Conservation (phyloP, 192 early-diverging fungal genomes). For the Dissophora globulifera region DNA sequence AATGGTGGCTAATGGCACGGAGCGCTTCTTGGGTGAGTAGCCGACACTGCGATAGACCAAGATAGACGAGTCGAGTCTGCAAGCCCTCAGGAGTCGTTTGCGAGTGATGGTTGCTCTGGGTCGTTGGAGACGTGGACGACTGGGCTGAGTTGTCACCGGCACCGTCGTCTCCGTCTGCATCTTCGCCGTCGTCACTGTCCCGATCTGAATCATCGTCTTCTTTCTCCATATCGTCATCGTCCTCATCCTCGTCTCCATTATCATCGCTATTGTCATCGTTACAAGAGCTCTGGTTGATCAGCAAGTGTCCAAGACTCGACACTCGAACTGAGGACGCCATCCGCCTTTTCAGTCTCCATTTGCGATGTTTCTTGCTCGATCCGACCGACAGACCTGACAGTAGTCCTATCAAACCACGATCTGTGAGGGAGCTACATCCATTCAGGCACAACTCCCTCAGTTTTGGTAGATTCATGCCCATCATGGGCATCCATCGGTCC, state of each 20-base stretch:
- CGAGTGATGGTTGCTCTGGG: not conserved
- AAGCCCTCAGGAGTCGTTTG: conserved; percentile 13
- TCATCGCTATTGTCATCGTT: conserved; percentile 16
- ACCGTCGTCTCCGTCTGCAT: conserved; percentile 1
- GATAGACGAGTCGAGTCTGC: conserved; percentile 42
- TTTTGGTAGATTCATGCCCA: conserved; percentile 53
- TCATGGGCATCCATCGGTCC: conserved; percentile 45
- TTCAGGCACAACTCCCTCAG: conserved; percentile 57
- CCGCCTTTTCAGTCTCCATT: conserved; percentile 19
- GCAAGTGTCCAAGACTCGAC: conserved; percentile 27
- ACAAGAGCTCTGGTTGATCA: conserved; percentile 21
- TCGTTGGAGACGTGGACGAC: not conserved
- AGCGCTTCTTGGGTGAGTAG: conserved; percentile 51
- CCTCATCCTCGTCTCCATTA: conserved; percentile 1
- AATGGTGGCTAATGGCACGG: conserved; percentile 40
- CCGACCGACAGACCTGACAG: conserved; percentile 22
- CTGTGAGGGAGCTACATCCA: conserved; percentile 53
- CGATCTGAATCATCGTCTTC: conserved; percentile 28
- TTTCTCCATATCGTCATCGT: conserved; percentile 16
- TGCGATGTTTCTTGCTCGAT: conserved; percentile 22
- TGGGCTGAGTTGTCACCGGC: not conserved
- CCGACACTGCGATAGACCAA: conserved; percentile 58
- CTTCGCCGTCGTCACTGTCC: conserved; percentile 21
- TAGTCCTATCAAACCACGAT: conserved; percentile 37
- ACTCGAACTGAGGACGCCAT: conserved; percentile 28